A percentile compares a stretch with the other conserved stretches of the same genome.
phyloP scores from a whole-genome alignment of 192 early-diverging fungal genomes.

The Gamsiella multidivaricata region DNA sequence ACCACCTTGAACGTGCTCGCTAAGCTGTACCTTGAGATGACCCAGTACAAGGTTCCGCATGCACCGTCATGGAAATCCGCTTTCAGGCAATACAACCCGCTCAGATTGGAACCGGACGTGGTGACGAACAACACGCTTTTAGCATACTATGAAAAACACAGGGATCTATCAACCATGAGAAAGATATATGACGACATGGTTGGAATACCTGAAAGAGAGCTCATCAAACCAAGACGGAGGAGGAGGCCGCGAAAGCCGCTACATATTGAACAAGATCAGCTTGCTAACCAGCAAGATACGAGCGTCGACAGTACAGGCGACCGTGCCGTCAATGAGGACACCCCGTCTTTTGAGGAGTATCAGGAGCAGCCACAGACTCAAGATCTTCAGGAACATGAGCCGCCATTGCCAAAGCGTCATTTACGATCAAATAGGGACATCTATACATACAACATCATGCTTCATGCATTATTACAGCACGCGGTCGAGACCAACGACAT shows the following conservation, averaged over 20 bases:
- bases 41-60: slow-evolving; percentile 27
- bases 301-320: background rate
- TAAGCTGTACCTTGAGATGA: slow-evolving; percentile 48
- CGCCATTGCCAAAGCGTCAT: background rate
- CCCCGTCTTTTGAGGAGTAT: background rate
- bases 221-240: background rate
- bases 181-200: slow-evolving; percentile 44
- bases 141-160: slow-evolving; percentile 39
- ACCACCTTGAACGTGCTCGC: slow-evolving; percentile 31
- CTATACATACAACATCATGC: slow-evolving; percentile 52
- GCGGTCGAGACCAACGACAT: slow-evolving; percentile 46
- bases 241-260: background rate
- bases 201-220: background rate
- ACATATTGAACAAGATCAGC: background rate
- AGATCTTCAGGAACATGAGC: background rate
- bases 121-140: slow-evolving; percentile 44
- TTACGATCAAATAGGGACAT: slow-evolving; percentile 33
- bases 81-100: slow-evolving; percentile 38
- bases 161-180: slow-evolving; percentile 29
- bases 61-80: slow-evolving; percentile 28
- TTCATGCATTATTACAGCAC: slow-evolving; percentile 42
- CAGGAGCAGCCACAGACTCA: background rate
- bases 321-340: background rate
- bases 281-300: background rate
- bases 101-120: slow-evolving; percentile 22